Percentiles rank a stretch among this genome's conserved stretches.
Conservation (phyloP, 768 basidiomycete species). For the Mycena leptocephala region DNA sequence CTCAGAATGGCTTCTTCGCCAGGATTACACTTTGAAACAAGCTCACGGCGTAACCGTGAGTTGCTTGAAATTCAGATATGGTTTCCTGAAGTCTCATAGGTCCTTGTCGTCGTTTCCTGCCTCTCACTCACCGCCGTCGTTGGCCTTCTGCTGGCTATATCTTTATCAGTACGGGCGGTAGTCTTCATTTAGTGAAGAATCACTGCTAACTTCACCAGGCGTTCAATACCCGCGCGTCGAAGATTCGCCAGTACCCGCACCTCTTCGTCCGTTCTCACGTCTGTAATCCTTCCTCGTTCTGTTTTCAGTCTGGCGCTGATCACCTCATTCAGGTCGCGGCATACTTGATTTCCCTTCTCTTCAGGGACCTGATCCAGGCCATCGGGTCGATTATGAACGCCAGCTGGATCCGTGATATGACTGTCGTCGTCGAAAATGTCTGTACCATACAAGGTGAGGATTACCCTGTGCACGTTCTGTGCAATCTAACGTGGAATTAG, state of each 20-base stretch:
- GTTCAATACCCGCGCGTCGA: conserved; percentile 63
- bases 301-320: conserved; percentile 54
- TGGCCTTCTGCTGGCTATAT: conserved; percentile 56
- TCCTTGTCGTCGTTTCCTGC: conserved; percentile 60
- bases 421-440: conserved; percentile 53
- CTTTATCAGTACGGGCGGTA: no score
- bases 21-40: conserved; percentile 45
- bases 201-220: conserved; percentile 53
- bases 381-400: conserved; percentile 63
- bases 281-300: conserved; percentile 46
- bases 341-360: conserved; percentile 69
- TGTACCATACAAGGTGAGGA: conserved; percentile 62
- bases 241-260: conserved; percentile 55
- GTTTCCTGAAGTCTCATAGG: conserved; percentile 35
- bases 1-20: conserved; percentile 36
- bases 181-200: neutral
- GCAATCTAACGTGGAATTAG: conserved; percentile 36
- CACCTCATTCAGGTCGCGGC: conserved; percentile 67
- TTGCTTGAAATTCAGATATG: neutral
- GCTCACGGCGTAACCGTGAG: conserved; percentile 52
- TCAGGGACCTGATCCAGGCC: conserved; percentile 65
- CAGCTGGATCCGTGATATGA: conserved; percentile 56
- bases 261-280: conserved; percentile 73
- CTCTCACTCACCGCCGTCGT: conserved; percentile 60
- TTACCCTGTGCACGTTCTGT: no score